Conservation (phyloP, 2,329 filamentous ascomycete genomes). For the Fusarium compactum region DNA sequence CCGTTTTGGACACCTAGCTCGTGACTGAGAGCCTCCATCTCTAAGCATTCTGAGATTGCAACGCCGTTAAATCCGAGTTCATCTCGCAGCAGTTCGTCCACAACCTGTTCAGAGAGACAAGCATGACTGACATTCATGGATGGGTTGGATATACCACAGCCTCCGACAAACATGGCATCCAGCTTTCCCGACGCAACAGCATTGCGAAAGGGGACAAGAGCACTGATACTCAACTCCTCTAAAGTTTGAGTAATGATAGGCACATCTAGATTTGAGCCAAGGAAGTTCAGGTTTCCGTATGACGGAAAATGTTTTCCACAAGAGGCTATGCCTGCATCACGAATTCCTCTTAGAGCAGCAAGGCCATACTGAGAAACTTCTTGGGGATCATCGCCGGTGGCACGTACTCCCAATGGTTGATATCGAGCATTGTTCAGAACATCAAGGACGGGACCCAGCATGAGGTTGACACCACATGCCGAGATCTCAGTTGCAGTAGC, state of each 20-base stretch:
- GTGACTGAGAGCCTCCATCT: conserved; percentile 95
- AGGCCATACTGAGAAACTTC: conserved; percentile 94
- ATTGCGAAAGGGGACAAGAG: conserved; percentile 90
- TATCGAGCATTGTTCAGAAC: conserved; percentile 93
- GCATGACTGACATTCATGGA: conserved; percentile 97
- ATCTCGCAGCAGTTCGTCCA: conserved; percentile 87
- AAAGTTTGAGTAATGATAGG: conserved; percentile 95
- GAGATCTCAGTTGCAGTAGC: conserved; percentile 93
- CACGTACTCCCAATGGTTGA: conserved; percentile 89
- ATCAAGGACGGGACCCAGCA: conserved; percentile 92
- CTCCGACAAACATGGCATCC: conserved; percentile 95
- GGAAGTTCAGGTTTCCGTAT: conserved; percentile 93
- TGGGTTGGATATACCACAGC: conserved; percentile 90
- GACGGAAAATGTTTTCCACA: conserved; percentile 98
- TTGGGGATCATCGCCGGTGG: conserved; percentile 91
- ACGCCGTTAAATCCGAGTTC: conserved; percentile 92
- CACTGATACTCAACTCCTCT: conserved; percentile 91
- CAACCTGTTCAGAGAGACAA: conserved; percentile 91
- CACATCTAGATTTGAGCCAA: conserved; percentile 90
- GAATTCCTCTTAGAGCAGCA: conserved; percentile 91
- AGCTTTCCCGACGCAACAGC: conserved; percentile 84
- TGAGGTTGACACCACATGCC: conserved; percentile 94
- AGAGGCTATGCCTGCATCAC: conserved; percentile 87
- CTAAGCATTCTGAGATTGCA: conserved; percentile 92
- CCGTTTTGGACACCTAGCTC: conserved; percentile 98